Percentiles rank a stretch among this genome's conserved stretches.
Conservation (phyloP, 306 rosid genomes). For the Vigna radiata region DNA sequence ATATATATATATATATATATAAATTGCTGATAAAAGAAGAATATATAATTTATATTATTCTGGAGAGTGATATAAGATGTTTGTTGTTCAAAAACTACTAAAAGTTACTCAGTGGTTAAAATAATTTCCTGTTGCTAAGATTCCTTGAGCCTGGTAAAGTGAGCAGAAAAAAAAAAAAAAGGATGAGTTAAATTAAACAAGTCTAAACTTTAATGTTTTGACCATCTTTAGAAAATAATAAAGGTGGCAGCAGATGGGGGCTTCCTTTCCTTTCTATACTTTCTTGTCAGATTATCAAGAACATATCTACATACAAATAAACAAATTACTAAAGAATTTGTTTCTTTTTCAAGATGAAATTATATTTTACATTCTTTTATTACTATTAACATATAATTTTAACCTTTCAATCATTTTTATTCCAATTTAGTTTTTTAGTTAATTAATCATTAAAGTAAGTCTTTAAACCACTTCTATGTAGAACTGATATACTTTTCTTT, state of each 20-base stretch:
- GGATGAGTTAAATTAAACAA: neutral
- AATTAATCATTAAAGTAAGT: neutral
- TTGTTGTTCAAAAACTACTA: neutral
- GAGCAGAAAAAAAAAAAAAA: neutral
- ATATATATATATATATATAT: too few species aligned
- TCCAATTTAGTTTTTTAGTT: neutral
- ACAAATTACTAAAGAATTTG: neutral
- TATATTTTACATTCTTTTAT: neutral
- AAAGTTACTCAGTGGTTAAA: too few species aligned
- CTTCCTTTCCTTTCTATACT: neutral
- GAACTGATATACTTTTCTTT: neutral
- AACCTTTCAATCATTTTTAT: neutral
- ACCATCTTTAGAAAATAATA: conserved; percentile 37
- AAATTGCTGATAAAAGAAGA: too few species aligned
- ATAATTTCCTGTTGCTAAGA: neutral
- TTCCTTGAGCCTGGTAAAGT: conserved; percentile 16
- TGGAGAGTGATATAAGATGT: neutral
- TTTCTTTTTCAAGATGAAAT: neutral
- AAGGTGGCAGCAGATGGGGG: conserved; percentile 14
- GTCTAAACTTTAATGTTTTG: conserved; percentile 38
- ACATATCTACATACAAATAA: neutral
- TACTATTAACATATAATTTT: neutral
- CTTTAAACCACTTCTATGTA: neutral
- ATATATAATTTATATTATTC: neutral
- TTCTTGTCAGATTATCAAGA: conserved; percentile 15